Base-by-base conservation (phyloP, 2,329 filamentous ascomycete species). In the Emmonsia crescens region DNA sequence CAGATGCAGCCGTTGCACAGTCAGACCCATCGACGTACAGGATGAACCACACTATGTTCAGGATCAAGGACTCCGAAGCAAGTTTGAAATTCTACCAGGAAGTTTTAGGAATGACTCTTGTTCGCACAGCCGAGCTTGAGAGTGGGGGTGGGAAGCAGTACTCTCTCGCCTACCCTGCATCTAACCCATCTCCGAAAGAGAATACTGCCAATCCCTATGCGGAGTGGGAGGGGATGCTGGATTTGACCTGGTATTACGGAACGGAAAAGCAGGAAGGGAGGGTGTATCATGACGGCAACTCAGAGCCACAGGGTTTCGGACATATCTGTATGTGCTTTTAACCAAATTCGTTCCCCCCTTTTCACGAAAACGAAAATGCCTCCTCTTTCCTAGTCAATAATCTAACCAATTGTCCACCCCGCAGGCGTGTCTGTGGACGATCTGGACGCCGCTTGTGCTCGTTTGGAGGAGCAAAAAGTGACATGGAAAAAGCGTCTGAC, bases 401-500 rank as follows among this genome's bases (percentile, higher is more conserved):
- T 1, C 27, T 36, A 40, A 31, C 9, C 8, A 9, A n/a, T 40
- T 16, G 1, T 31, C 48, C 29, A 51, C 49, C 52, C 16, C 6
- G 19, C 58, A 89, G 86, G 85, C 71, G 78, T 97, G 60, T 82
- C 87, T 1, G 92, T 96, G 14, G 93, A 97, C 71, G 85, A 96
- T 72, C 72, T 97, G n/a, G 86, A 94, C 60, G 88, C 88, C 8
- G 92, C 94, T 10, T 96, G 93, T 76, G 78, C 86, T 71, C 84
- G 92, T 16, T 92, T 97, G 68, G 94, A 97, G 73, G 84, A 85
- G 61, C 79, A 89, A 71, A 84, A 87, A 5, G 88, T 93, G 61
- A 86, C 83, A 75, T 99, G 91, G 90, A 96, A 96, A 85, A 97
- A 97, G 85, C 83, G 89, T 66, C 81, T 97, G 64, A 96, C 90